Conservation (phyloP, 164 flowering plant species). For the Pachysandra terminalis region DNA sequence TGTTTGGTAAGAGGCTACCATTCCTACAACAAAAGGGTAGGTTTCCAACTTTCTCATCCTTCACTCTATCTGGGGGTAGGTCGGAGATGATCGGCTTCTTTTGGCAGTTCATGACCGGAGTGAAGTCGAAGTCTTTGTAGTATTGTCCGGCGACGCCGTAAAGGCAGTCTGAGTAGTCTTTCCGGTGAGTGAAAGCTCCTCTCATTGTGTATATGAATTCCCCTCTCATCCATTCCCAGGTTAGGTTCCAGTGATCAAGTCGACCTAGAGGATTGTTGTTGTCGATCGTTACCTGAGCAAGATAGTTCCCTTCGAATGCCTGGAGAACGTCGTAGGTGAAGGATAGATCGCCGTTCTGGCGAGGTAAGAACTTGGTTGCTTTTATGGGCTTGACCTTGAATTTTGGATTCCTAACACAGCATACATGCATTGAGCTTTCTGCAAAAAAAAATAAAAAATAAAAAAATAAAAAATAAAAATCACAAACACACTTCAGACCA, state of each 20-base stretch:
- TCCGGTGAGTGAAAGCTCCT: slow-evolving; percentile 63
- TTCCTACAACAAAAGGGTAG: slow-evolving; percentile 68
- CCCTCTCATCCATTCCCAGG: slow-evolving; percentile 89
- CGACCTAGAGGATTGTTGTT: slow-evolving; percentile 58
- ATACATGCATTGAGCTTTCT: slow-evolving; percentile 40
- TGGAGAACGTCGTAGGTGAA: slow-evolving; percentile 51
- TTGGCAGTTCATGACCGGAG: slow-evolving; percentile 55
- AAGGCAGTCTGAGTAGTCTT: slow-evolving; percentile 52
- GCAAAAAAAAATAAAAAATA: neutral
- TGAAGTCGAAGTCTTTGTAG: slow-evolving; percentile 58
- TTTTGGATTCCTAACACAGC: slow-evolving; percentile 52
- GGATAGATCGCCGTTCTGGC: slow-evolving; percentile 48
- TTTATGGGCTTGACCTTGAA: slow-evolving; percentile 27
- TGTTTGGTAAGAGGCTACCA: slow-evolving; percentile 51
- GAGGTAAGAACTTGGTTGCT: slow-evolving; percentile 38
- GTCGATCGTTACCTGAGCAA: slow-evolving; percentile 61
- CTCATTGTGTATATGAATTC: slow-evolving; percentile 73
- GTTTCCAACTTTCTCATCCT: slow-evolving; percentile 56
- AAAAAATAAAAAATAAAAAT: neutral
- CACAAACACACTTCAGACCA: neutral
- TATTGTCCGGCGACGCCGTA: slow-evolving; percentile 51
- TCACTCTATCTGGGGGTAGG: slow-evolving; percentile 42
- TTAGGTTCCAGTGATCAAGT: slow-evolving; percentile 82
- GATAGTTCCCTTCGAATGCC: slow-evolving; percentile 43
- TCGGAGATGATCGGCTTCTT: slow-evolving; percentile 60